Base-by-base conservation (phyloP, 257 asterid genomes). In the Ajuga chamaepitys region DNA sequence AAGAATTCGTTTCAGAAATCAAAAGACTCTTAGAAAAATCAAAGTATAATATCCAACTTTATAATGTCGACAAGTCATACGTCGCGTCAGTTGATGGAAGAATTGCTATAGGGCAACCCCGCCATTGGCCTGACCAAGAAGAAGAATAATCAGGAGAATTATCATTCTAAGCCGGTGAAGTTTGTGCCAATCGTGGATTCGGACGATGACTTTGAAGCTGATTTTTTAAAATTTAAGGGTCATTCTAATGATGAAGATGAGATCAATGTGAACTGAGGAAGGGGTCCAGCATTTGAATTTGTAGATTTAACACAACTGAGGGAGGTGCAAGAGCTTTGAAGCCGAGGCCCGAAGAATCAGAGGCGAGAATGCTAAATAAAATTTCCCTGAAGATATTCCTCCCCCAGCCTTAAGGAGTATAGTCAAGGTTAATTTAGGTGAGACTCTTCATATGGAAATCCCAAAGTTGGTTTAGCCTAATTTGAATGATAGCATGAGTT, bases 301-400 rank as follows among this genome's bases (percentile, higher is more conserved):
- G 99, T 42, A 94, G 98, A 24, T 94, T 80, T 45, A 91, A 88
- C 74, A 88, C 99, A 48, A 96, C 99, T 6, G 99, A 94, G 77
- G 99, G 91, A 80, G 99, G 98, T 70, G 99, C 99, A 4, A 82
- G 93, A 77, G 99, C 96, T 90, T 90, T 77, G 99, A 94, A 73
- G 10, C 78, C 0, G 97, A 88, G 81, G 99, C 99, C 1, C 75
- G 96, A 4, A 88, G 88, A 67, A 94, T 94, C 81, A 77, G 99
- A 61, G 99, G 99, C 68, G 85, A 78, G 60, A 94, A 94, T 77
- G 99, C 99, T 9, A 90, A 90, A 79, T 88, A 90, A 10, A 94
- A 94, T 72, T 94, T 94, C 74, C 98, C 98, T 1, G 89, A 83
- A 64, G 91, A 85, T 35, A 78, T 78, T 52, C 81, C 64, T 0